Base-by-base conservation (phyloP, 805 yeast genomes). In the Metschnikowia rubicola region DNA sequence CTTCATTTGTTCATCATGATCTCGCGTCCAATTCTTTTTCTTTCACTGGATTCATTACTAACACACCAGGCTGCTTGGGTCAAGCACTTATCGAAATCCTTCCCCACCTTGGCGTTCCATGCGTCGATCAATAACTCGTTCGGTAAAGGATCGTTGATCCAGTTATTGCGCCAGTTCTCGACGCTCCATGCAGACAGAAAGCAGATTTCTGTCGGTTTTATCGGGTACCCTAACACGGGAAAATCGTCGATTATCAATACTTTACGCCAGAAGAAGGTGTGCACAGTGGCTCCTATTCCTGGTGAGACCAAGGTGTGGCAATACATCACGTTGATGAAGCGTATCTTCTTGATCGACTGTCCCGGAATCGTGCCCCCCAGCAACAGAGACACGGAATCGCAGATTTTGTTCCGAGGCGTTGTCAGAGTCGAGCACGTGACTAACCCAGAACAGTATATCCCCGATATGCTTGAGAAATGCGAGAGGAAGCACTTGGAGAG, bases 231-330 rank as follows among this genome's bases (percentile, higher is more conserved):
- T 56, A 92, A 92, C 64, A 86, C 97, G n/a, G 99, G 99, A 56
- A 92, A 92, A 65, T 92, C 98, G 1, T 88, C 96, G 36, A 89
- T 92, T 56, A 92, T 92, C 62, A 92, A 92, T 71, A 91, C 98
- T 2, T 74, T 92, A 58, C 82, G 97, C 64, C 83, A 84, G 66
- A 94, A 94, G 79, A 94, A 92, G 72, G 99, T 92, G 39, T 94
- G 98, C 73, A 84, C 79, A 38, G 98, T 92, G 40, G 99, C 99
- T 1, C 99, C 99, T 40, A 90, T 92, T 60, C 99, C 99, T 30
- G 99, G 99, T 66, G 99, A 92, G 66, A 92, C 99, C 32, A 92
- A 92, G 69, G 97, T 92, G 38, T 92, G 99, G 99, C 99, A 92
- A 74, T 92, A 92, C 73, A 91, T 92, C 60, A 91, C 99, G 4